Evolutionary conservation across 2,329 filamentous ascomycete genomes (phyloP).

Genomic region (Fusarium verticillioides): DNA sequence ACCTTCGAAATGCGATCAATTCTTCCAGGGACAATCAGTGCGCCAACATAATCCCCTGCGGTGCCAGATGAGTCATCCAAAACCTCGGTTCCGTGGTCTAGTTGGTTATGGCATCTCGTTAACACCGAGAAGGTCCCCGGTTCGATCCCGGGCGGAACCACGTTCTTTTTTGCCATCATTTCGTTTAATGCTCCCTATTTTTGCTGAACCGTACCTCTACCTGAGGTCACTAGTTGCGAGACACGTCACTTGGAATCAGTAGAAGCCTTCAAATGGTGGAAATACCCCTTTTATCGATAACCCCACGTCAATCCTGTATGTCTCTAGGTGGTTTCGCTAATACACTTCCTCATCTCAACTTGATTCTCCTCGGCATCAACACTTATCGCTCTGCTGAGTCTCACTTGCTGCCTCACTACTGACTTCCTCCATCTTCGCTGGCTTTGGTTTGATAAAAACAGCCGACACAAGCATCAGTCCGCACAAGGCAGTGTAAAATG

Average conservation of each 20-base stretch:
- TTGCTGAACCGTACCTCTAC: not conserved
- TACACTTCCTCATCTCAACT: not conserved
- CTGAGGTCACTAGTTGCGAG: fast-evolving
- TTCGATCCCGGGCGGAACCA: conserved; percentile 18
- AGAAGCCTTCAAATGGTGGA: not conserved
- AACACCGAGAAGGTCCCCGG: conserved; percentile 16
- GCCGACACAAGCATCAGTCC: conserved; percentile 24
- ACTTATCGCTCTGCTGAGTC: not conserved
- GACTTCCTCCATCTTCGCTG: not conserved
- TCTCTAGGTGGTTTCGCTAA: not conserved
- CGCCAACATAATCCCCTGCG: fast-evolving
- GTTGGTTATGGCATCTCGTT: conserved; percentile 14
- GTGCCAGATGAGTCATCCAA: not conserved
- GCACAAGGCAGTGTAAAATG: conserved; percentile 32
- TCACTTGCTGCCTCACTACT: not conserved
- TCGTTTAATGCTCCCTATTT: not conserved
- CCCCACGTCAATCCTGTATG: not conserved
- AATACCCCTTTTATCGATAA: not conserved
- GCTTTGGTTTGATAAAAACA: conserved; percentile 30
- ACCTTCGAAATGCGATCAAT: too few relatives aligned
- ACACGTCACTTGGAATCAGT: not conserved
- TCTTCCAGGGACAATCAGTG: fast-evolving
- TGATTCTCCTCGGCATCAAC: not conserved
- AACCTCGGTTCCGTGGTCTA: conserved; percentile 11
- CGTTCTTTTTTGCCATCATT: not conserved